Percentiles rank a stretch among this genome's conserved stretches.
Evolutionary conservation across 2,329 filamentous ascomycete genomes (phyloP).

Genomic region (Rutstroemia sp.): DNA sequence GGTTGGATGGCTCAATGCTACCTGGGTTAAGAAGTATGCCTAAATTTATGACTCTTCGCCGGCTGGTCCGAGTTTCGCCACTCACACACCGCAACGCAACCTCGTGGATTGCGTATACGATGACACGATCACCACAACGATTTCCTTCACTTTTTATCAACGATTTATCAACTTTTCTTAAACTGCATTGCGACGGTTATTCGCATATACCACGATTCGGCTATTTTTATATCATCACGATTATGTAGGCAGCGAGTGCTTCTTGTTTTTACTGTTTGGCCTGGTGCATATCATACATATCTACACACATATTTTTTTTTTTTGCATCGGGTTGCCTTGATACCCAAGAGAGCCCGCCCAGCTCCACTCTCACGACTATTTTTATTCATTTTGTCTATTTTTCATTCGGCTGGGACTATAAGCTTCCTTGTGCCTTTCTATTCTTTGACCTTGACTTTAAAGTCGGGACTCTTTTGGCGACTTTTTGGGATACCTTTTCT

Average conservation of each 20-base stretch:
- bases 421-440: not conserved
- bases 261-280: slow-evolving; percentile 10
- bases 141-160: not conserved
- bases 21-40: slow-evolving; percentile 21
- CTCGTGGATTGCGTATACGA: not conserved
- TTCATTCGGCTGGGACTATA: slow-evolving; percentile 1
- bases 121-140: slow-evolving; percentile 1
- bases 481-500: not conserved
- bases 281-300: slow-evolving; percentile 12
- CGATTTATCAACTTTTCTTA: not conserved
- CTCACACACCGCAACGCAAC: not conserved
- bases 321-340: slow-evolving; percentile 27
- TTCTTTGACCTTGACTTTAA: slow-evolving; percentile 6
- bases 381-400: slow-evolving; percentile 1
- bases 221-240: slow-evolving; percentile 16
- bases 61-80: slow-evolving; percentile 5
- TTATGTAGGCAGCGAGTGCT: slow-evolving; percentile 8
- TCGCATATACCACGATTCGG: slow-evolving; percentile 9
- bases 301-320: slow-evolving; percentile 1
- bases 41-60: slow-evolving; percentile 9
- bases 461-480: slow-evolving; percentile 4
- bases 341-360: slow-evolving; percentile 28
- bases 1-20: slow-evolving; percentile 64
- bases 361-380: slow-evolving; percentile 22
- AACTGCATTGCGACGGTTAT: slow-evolving; percentile 22